Conservation (phyloP, 2,329 filamentous ascomycete species). For the Fusarium caatingaense region DNA sequence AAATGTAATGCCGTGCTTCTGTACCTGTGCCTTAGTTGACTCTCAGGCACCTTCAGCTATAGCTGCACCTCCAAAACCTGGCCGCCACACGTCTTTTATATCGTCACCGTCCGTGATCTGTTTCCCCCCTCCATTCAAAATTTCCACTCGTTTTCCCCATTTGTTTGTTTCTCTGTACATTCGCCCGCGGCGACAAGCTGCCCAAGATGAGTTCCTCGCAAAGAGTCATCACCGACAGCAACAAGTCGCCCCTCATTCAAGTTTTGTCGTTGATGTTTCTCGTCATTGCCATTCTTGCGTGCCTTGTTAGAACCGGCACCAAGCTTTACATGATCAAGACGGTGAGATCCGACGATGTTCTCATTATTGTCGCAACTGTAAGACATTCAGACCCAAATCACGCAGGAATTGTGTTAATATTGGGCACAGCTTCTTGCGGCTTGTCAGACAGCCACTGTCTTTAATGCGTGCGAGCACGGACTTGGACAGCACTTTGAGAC, state of each 20-base stretch:
- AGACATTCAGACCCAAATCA: neutral
- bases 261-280: slow-evolving; percentile 48
- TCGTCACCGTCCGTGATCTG: neutral
- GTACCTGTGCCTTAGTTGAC: neutral
- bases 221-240: slow-evolving; percentile 43
- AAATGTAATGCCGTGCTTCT: neutral
- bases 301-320: slow-evolving; percentile 43
- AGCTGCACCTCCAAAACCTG: neutral
- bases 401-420: neutral
- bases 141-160: neutral
- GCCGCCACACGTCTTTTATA: slow-evolving; percentile 1
- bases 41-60: neutral
- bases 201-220: slow-evolving; percentile 41
- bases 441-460: slow-evolving; percentile 39
- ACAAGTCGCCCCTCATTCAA: slow-evolving; percentile 49
- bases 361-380: slow-evolving; percentile 44
- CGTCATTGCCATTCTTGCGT: slow-evolving; percentile 44
- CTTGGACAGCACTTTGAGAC: slow-evolving; percentile 37
- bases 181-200: slow-evolving; percentile 3
- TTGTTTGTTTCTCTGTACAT: neutral
- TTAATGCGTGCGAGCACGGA: slow-evolving; percentile 40
- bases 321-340: slow-evolving; percentile 48
- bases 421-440: slow-evolving; percentile 30
- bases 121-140: neutral
- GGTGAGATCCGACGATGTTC: slow-evolving; percentile 43